Evolutionary conservation across 2,329 filamentous ascomycete genomes (phyloP).

Genomic region (Ilyonectria destructans): DNA sequence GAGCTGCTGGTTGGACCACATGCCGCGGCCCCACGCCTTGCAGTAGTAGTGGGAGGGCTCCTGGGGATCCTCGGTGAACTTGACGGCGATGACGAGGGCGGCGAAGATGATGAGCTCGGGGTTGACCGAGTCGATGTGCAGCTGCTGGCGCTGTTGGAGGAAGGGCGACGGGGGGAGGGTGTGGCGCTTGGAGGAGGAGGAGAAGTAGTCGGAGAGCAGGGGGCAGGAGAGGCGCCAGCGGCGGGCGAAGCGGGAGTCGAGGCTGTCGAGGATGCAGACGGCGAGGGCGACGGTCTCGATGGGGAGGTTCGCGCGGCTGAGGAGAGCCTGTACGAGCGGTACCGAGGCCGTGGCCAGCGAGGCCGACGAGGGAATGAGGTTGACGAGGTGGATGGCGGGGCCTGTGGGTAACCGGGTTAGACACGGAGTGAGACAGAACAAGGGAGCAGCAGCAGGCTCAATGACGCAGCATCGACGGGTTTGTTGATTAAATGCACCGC

Average conservation of each 20-base stretch:
- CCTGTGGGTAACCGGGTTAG: slow-evolving; percentile 59
- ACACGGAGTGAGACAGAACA: slow-evolving; percentile 13
- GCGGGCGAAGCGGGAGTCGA: slow-evolving; percentile 75
- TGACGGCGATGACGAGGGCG: slow-evolving; percentile 75
- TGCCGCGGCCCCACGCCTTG: slow-evolving; percentile 66
- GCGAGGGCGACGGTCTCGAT: slow-evolving; percentile 76
- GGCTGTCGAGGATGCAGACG: slow-evolving; percentile 77
- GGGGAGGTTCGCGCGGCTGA: slow-evolving; percentile 71
- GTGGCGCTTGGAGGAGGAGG: slow-evolving; percentile 61
- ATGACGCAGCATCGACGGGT: not conserved
- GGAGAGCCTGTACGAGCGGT: slow-evolving; percentile 72
- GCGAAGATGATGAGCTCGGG: slow-evolving; percentile 77
- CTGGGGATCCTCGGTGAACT: slow-evolving; percentile 76
- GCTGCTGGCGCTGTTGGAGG: slow-evolving; percentile 54
- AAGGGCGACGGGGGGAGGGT: slow-evolving; percentile 62
- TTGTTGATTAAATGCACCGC: too few relatives aligned
- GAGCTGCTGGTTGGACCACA: slow-evolving; percentile 75
- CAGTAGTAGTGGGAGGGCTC: slow-evolving; percentile 69
- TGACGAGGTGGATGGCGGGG: slow-evolving; percentile 77
- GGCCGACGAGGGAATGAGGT: slow-evolving; percentile 76
- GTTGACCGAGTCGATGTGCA: slow-evolving; percentile 74
- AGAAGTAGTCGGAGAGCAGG: slow-evolving; percentile 54
- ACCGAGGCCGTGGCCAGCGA: slow-evolving; percentile 74
- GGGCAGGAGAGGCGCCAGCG: slow-evolving; percentile 75
- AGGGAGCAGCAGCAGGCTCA: slow-evolving; percentile 11